These are phyloP conservation scores for Puccinellia tenuiflora DNA, from an alignment of 176 grass and related monocot species.

Conservation along the genomic window DNA sequence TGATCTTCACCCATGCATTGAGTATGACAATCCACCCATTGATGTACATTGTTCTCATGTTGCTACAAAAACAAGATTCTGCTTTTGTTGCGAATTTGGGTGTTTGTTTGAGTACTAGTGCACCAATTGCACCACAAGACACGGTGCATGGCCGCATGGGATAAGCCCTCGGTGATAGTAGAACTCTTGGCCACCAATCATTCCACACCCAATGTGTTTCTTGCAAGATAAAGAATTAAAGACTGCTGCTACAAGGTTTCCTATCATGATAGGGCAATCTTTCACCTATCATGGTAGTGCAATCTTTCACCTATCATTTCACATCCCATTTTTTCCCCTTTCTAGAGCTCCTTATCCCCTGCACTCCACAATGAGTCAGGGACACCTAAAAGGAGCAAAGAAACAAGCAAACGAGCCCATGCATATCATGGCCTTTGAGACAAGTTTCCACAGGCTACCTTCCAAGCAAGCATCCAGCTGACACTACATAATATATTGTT, in stretches of 20 bases:
- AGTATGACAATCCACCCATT: no score
- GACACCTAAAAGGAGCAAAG: conserved; percentile 9
- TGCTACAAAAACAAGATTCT: no score
- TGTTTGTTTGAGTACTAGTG: not conserved
- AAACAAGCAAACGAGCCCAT: conserved; percentile 13
- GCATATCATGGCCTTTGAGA: conserved; percentile 5
- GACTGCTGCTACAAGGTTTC: not conserved
- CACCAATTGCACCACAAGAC: not conserved
- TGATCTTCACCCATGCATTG: no score
- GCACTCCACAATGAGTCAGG: not conserved
- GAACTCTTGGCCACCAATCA: not conserved
- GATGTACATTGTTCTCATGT: not conserved
- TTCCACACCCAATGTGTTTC: not conserved
- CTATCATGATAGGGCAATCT: not conserved
- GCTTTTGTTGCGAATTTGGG: no score
- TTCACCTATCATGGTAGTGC: conserved; percentile 16
- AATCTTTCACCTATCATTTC: conserved; percentile 34
- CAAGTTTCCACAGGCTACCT: not conserved
- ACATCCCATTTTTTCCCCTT: not conserved
- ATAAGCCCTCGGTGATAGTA: not conserved
- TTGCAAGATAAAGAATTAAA: conserved; percentile 21
- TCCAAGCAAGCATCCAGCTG: not conserved
- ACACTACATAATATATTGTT: not conserved
- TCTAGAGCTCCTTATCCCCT: conserved; percentile 7
- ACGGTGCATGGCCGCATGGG: not conserved